phyloP scores from a whole-genome alignment of 139 green algal genomes.

The Coccomyxa sp. region DNA sequence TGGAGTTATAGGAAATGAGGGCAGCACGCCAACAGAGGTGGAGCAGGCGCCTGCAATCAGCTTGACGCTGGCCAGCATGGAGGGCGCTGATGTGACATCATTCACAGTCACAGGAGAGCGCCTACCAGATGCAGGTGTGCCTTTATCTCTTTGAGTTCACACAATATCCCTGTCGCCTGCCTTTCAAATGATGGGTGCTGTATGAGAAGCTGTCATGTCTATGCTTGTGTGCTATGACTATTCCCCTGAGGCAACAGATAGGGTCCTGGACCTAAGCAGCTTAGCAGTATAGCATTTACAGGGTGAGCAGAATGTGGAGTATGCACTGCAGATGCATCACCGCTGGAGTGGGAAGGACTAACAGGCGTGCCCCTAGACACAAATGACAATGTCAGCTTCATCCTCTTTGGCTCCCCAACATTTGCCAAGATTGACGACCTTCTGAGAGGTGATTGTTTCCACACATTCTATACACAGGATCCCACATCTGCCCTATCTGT shows the following conservation, averaged over 20 bases:
- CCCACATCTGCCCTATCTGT: not conserved
- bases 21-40: conserved; percentile 2
- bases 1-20: conserved; percentile 15
- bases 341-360: conserved; percentile 9
- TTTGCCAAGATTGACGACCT: conserved; percentile 10
- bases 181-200: not conserved
- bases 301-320: not conserved
- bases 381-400: conserved; percentile 7
- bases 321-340: conserved; percentile 11
- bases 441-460: not conserved
- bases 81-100: not conserved
- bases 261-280: not conserved
- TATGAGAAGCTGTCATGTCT: not conserved
- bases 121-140: conserved; percentile 10
- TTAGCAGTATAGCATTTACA: not conserved
- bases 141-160: not conserved
- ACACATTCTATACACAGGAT: not conserved
- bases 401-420: conserved; percentile 1
- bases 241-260: not conserved
- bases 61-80: conserved; percentile 11
- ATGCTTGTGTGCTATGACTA: not conserved
- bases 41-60: conserved; percentile 5
- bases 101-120: not conserved
- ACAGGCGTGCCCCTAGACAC: conserved; percentile 9
- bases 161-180: not conserved